phyloP scores from a whole-genome alignment of 345 rosid species.

The Eucalyptus curtisii region DNA sequence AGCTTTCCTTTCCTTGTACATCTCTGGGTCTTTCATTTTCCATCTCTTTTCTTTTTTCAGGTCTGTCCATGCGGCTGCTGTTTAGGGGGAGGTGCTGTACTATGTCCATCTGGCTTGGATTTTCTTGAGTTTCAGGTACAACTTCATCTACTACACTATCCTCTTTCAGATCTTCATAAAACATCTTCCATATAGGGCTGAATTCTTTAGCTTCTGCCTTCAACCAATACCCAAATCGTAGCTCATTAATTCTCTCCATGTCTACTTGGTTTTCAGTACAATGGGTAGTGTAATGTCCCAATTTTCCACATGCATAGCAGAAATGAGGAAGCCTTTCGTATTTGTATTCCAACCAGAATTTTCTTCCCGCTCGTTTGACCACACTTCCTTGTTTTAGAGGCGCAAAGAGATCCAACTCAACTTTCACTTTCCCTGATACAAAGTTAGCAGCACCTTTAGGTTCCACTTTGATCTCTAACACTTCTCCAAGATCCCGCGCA shows the following conservation, averaged over 20 bases:
- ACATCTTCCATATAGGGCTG: background rate
- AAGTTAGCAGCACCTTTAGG: background rate
- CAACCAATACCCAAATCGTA: background rate
- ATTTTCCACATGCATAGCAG: background rate
- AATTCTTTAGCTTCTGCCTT: background rate
- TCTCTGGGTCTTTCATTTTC: too few species aligned
- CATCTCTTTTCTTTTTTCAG: too few species aligned
- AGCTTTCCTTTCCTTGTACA: too few species aligned
- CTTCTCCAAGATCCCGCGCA: background rate
- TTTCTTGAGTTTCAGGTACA: background rate
- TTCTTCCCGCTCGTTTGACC: too few species aligned
- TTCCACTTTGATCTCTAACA: background rate
- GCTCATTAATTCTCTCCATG: background rate
- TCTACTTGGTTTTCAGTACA: background rate
- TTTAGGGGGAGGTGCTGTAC: too few species aligned
- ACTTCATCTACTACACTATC: background rate
- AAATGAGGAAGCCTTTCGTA: background rate
- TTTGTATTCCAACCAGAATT: background rate
- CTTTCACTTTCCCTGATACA: too few species aligned
- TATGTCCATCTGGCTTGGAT: too few species aligned
- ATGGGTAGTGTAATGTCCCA: background rate
- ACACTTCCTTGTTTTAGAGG: background rate
- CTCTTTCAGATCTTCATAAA: too few species aligned
- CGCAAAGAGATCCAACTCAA: too few species aligned
- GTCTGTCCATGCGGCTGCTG: too few species aligned